Conservation (phyloP, 164 flowering plant genomes). For the Magnolia sinica region DNA sequence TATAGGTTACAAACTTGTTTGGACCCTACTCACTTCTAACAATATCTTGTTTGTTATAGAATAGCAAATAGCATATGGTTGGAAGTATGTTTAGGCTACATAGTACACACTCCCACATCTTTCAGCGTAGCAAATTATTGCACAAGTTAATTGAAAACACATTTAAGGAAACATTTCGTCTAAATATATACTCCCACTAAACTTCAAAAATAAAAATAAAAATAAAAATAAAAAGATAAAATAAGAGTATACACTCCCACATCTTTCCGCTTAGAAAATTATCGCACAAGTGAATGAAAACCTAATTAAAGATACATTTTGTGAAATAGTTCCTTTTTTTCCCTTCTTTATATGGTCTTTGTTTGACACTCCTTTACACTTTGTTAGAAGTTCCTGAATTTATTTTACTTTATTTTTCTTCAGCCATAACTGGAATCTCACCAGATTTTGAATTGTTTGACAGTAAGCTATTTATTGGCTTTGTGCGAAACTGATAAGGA, state of each 20-base stretch:
- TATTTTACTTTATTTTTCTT: not conserved
- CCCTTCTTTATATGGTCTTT: not conserved
- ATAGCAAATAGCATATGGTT: too few relatives aligned
- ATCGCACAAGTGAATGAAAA: not conserved
- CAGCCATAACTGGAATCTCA: not conserved
- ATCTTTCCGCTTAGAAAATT: not conserved
- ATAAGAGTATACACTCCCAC: not conserved
- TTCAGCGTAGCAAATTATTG: too few relatives aligned
- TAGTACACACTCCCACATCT: too few relatives aligned
- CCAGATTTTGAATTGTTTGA: slow-evolving; percentile 17
- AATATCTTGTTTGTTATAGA: too few relatives aligned
- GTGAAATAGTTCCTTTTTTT: not conserved
- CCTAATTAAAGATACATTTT: not conserved
- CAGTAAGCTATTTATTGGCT: slow-evolving; percentile 79
- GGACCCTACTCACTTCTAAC: too few relatives aligned
- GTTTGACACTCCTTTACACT: not conserved
- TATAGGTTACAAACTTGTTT: too few relatives aligned
- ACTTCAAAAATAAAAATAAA: too few relatives aligned
- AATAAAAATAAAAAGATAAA: too few relatives aligned
- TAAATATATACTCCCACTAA: too few relatives aligned
- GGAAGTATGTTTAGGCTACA: too few relatives aligned
- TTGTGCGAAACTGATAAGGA: slow-evolving; percentile 60
- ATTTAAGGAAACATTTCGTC: too few relatives aligned
- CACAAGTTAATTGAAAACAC: too few relatives aligned
- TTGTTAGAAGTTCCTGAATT: not conserved